Evolutionary conservation across 2,329 filamentous ascomycete species (phyloP).

Genomic region (Stemphylium lycopersici): DNA sequence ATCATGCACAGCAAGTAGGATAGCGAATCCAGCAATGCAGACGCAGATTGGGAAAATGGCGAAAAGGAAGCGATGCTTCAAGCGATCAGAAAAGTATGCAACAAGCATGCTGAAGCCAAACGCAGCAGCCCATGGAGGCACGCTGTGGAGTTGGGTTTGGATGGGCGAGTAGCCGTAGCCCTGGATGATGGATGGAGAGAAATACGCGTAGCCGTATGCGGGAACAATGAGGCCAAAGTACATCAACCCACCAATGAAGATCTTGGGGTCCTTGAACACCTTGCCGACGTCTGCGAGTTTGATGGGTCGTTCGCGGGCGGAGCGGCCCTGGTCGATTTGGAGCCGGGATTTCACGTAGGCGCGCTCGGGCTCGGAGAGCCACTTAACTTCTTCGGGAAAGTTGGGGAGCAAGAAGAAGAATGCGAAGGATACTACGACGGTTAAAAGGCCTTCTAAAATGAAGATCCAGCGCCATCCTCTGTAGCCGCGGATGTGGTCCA

Average conservation of each 20-base stretch:
- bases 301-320: conserved; percentile 54
- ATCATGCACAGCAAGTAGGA: conserved; percentile 74
- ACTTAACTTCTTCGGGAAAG: conserved; percentile 58
- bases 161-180: conserved; percentile 59
- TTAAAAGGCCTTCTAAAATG: conserved; percentile 66
- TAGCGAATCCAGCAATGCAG: conserved; percentile 74
- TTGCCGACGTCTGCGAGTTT: conserved; percentile 50
- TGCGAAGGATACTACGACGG: conserved; percentile 51
- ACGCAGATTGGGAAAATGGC: conserved; percentile 71
- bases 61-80: conserved; percentile 77
- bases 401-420: conserved; percentile 58
- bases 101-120: conserved; percentile 80
- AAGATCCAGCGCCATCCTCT: conserved; percentile 83
- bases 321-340: conserved; percentile 55
- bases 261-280: conserved; percentile 58
- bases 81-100: conserved; percentile 73
- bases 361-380: conserved; percentile 55
- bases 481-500: conserved; percentile 74
- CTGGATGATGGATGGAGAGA: conserved; percentile 56
- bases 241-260: conserved; percentile 58
- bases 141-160: conserved; percentile 60
- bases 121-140: conserved; percentile 70
- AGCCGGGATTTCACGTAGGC: conserved; percentile 55
- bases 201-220: conserved; percentile 55
- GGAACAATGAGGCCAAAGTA: conserved; percentile 55